These are phyloP conservation scores for Aspergillus haitiensis DNA, from an alignment of 495 filamentous ascomycete species.

Conservation along the genomic window DNA sequence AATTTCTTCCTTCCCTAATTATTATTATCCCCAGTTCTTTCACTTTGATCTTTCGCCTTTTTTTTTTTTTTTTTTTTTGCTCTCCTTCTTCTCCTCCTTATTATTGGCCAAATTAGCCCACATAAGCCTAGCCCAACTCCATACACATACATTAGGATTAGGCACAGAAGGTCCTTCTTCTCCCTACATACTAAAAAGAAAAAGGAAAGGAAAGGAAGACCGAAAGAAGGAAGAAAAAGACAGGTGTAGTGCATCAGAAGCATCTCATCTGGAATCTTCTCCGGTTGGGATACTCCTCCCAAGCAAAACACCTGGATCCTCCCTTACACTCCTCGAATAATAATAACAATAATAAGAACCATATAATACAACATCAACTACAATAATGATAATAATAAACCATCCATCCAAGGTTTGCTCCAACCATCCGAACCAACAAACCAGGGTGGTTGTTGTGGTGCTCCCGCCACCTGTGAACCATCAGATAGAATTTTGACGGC, in stretches of 20 bases:
- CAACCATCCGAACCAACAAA: not conserved
- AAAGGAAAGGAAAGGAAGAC: not conserved
- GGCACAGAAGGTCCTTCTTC: not conserved
- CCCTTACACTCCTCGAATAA: not conserved
- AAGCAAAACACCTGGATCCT: not conserved
- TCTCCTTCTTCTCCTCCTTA: not conserved
- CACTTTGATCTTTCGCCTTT: not conserved
- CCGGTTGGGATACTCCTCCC: not conserved
- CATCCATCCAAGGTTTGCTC: not conserved
- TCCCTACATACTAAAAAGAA: conserved; percentile 2
- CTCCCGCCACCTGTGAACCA: conserved; percentile 12
- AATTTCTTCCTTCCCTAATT: not conserved
- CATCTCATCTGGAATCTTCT: not conserved
- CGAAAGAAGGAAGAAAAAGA: not conserved
- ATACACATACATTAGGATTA: not conserved
- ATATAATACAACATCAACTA: not conserved
- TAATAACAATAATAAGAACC: not conserved
- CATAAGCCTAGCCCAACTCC: conserved; percentile 13
- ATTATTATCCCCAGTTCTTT: not conserved
- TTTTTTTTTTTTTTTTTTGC: not conserved
- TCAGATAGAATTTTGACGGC: conserved; percentile 6
- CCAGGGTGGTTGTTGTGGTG: conserved; percentile 2
- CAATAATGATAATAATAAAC: not conserved
- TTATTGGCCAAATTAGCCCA: conserved; percentile 17
- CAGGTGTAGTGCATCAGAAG: not conserved